phyloP scores from a whole-genome alignment of 129 eudicot genomes.

The Cynara cardunculus region DNA sequence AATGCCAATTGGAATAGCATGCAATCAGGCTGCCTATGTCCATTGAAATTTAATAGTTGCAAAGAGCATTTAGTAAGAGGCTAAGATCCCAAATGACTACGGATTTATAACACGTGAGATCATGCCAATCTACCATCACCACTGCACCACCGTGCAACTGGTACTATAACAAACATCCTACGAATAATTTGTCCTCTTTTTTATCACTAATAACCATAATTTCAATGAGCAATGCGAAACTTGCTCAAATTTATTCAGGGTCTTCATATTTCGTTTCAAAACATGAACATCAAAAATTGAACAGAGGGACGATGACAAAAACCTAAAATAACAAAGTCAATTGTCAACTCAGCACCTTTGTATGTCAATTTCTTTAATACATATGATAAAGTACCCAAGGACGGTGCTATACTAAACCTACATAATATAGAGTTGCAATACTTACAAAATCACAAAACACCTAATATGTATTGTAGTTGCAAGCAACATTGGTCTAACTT shows the following conservation, averaged over 20 bases:
- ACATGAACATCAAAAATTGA: neutral
- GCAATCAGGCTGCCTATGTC: neutral
- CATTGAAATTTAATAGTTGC: neutral
- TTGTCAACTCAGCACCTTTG: neutral
- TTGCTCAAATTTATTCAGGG: neutral
- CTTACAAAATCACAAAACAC: neutral
- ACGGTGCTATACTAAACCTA: neutral
- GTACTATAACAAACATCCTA: neutral
- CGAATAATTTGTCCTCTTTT: neutral
- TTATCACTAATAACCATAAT: constrained; percentile 3
- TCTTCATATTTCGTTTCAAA: neutral
- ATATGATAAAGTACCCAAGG: neutral
- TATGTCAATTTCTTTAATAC: neutral
- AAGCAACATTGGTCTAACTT: neutral
- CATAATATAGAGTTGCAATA: neutral
- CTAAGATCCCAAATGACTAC: neutral
- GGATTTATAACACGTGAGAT: neutral
- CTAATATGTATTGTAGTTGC: neutral
- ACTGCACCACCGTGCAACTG: neutral
- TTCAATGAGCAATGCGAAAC: neutral
- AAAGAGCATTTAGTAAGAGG: neutral
- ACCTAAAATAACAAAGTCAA: neutral
- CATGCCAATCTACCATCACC: neutral
- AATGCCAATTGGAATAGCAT: neutral
- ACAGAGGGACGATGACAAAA: neutral